Evolutionary conservation across 1,284 basidiomycete genomes (phyloP).

Genomic region (Erythrobasidium hasegawianum): DNA sequence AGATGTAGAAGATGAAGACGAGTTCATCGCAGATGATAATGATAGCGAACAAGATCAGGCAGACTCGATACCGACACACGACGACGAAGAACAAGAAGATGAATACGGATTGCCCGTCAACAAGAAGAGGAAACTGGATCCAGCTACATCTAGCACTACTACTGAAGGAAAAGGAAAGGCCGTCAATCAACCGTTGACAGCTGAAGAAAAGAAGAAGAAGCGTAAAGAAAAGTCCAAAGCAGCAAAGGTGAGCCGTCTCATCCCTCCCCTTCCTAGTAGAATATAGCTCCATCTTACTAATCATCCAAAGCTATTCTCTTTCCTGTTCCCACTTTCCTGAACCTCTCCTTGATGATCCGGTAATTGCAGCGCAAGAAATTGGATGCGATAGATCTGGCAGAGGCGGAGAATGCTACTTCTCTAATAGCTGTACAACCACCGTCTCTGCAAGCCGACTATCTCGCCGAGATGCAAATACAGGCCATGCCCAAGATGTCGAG

Average conservation of each 20-base stretch:
- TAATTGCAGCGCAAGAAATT: neutral
- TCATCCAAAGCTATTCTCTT: neutral
- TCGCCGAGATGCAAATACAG: constrained; percentile 54
- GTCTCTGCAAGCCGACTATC: constrained; percentile 35
- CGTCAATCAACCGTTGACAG: constrained; percentile 2
- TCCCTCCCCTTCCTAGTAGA: neutral
- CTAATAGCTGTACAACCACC: constrained; percentile 37
- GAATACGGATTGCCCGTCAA: constrained; percentile 7
- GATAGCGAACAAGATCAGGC: neutral
- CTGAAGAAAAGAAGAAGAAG: constrained; percentile 32
- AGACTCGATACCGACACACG: no score
- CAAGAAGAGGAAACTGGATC: neutral
- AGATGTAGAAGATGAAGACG: constrained; percentile 18
- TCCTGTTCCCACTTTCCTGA: no score
- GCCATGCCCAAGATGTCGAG: constrained; percentile 61
- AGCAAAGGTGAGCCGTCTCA: constrained; percentile 19
- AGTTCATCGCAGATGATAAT: neutral
- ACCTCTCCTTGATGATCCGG: no score
- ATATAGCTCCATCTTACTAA: neutral
- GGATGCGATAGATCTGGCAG: constrained; percentile 8
- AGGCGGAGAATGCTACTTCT: constrained; percentile 35
- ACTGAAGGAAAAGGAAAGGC: neutral
- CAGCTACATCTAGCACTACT: neutral
- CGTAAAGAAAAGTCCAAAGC: constrained; percentile 31
- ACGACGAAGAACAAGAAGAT: no score